Conservation (phyloP, 129 eudicot genomes). For the Gnaphalium uliginosum region DNA sequence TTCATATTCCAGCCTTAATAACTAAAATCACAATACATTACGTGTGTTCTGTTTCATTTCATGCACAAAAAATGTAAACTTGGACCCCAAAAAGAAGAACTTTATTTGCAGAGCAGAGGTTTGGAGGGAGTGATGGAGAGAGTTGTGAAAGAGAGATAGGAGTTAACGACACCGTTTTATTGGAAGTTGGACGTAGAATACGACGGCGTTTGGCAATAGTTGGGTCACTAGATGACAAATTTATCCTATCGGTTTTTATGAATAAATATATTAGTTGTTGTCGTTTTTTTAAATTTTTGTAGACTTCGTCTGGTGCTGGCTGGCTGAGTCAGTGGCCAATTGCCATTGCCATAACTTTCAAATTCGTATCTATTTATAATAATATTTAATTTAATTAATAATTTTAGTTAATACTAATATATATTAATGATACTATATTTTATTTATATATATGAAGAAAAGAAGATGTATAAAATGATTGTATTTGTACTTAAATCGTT, state of each 20-base stretch:
- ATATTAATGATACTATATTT: no score
- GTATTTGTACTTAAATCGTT: no score
- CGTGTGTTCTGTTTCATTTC: not conserved
- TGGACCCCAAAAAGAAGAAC: not conserved
- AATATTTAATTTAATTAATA: no score
- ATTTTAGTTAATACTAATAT: no score
- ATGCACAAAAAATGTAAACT: not conserved
- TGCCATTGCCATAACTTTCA: not conserved
- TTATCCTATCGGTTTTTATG: constrained; percentile 33
- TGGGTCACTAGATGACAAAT: constrained; percentile 21
- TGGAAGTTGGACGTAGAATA: constrained; percentile 22
- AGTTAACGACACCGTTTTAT: constrained; percentile 34
- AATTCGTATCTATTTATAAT: not conserved
- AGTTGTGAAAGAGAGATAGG: not conserved
- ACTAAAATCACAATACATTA: not conserved
- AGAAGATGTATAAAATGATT: no score
- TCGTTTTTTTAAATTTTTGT: constrained; percentile 1
- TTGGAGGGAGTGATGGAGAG: no score
- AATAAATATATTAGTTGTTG: constrained; percentile 20
- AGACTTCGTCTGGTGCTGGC: constrained; percentile 24
- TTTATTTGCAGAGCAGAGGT: not conserved
- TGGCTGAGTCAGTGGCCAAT: constrained; percentile 14
- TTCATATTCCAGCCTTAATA: constrained; percentile 28
- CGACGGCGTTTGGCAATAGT: constrained; percentile 43
- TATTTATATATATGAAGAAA: not conserved